These are phyloP conservation scores for Cercospora sesami DNA, from an alignment of 2,329 filamentous ascomycete genomes.

Conservation along the genomic window DNA sequence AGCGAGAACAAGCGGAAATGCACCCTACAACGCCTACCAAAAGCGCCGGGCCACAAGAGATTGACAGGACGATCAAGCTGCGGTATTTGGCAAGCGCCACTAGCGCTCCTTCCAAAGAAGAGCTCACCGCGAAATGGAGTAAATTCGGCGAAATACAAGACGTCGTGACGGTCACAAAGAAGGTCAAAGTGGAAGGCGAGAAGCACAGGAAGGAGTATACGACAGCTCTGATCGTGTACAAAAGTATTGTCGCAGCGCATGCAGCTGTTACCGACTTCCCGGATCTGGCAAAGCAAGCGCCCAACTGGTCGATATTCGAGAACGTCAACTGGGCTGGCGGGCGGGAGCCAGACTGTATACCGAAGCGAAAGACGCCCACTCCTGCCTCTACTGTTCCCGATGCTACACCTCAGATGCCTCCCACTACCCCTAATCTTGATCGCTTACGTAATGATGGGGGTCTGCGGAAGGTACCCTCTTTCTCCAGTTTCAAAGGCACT, in stretches of 20 bases:
- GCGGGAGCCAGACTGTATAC: conserved; percentile 51
- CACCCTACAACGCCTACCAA: conserved; percentile 5
- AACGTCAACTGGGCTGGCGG: conserved; percentile 57
- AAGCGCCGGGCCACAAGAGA: conserved; percentile 46
- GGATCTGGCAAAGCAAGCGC: conserved; percentile 26
- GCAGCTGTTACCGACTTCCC: conserved; percentile 55
- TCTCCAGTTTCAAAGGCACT: conserved; percentile 42
- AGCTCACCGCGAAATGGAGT: conserved; percentile 50
- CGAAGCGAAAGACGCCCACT: conserved; percentile 22
- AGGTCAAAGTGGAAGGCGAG: conserved; percentile 38
- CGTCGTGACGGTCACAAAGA: conserved; percentile 58
- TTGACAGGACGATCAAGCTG: conserved; percentile 60
- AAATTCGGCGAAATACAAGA: conserved; percentile 60
- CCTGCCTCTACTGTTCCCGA: not conserved
- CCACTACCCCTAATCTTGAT: conserved; percentile 5
- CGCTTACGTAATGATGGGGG: not conserved
- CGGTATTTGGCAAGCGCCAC: conserved; percentile 41
- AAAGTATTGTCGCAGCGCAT: conserved; percentile 59
- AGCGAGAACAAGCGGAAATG: conserved; percentile 41
- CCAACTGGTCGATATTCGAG: conserved; percentile 53
- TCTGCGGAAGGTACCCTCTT: conserved; percentile 44
- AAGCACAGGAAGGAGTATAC: conserved; percentile 40
- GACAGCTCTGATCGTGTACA: conserved; percentile 58
- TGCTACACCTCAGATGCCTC: not conserved
- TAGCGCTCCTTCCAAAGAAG: conserved; percentile 48